phyloP scores from a whole-genome alignment of 2,329 filamentous ascomycete species.

The Neospermospora avenae region DNA sequence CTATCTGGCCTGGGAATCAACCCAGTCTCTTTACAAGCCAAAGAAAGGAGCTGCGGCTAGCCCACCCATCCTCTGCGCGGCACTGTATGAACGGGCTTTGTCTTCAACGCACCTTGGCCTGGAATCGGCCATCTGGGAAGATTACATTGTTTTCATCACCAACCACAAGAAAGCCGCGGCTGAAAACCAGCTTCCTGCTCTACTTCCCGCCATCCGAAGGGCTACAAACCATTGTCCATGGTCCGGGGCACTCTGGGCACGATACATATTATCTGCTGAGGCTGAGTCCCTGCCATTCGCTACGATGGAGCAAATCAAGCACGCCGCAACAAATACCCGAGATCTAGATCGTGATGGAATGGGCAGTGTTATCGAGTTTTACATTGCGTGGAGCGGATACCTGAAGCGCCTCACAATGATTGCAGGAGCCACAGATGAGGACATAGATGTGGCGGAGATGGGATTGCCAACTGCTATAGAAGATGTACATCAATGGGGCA shows the following conservation, averaged over 20 bases:
- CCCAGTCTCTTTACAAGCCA: conserved; percentile 53
- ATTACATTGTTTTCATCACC: conserved; percentile 50
- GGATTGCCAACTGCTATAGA: conserved; percentile 83
- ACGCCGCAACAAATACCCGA: conserved; percentile 82
- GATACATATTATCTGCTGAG: conserved; percentile 83
- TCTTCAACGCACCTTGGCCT: conserved; percentile 60
- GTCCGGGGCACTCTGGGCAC: conserved; percentile 87
- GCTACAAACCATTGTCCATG: conserved; percentile 90
- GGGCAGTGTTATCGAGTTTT: conserved; percentile 84
- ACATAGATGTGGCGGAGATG: conserved; percentile 84
- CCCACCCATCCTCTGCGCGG: conserved; percentile 51
- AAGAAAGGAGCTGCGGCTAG: conserved; percentile 44
- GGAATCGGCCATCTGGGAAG: conserved; percentile 76
- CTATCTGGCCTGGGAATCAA: conserved; percentile 85
- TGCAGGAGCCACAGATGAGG: conserved; percentile 71
- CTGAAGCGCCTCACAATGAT: conserved; percentile 81
- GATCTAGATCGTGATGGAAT: conserved; percentile 82
- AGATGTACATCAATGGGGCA: conserved; percentile 74
- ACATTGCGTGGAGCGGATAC: conserved; percentile 92
- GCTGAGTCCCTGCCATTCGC: conserved; percentile 71
- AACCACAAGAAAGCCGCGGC: conserved; percentile 25
- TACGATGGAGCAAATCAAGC: conserved; percentile 85
- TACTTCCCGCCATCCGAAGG: conserved; percentile 72
- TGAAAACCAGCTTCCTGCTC: conserved; percentile 41
- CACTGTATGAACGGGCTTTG: conserved; percentile 78